A percentile compares a stretch with the other conserved stretches of the same genome.
These are phyloP conservation scores for Populus hybrid DNA, from an alignment of 441 rosid species.

Conservation along the genomic window DNA sequence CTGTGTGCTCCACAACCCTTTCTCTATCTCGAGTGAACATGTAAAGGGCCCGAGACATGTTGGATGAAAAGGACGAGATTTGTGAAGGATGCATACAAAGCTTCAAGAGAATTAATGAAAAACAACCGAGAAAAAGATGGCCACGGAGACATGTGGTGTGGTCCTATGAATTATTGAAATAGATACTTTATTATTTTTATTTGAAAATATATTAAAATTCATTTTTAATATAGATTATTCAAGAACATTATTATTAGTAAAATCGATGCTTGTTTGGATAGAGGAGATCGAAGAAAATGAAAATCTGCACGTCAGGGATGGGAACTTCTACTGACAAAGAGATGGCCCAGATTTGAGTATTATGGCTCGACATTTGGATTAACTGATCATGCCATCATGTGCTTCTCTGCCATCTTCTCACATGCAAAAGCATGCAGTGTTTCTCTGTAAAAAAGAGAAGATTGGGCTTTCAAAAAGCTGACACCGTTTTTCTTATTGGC, in stretches of 20 bases:
- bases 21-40: conserved; percentile 7
- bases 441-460: conserved; percentile 22
- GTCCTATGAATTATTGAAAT: conserved; percentile 20
- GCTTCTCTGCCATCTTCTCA: conserved; percentile 42
- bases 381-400: conserved; percentile 37
- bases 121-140: not conserved
- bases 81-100: not conserved
- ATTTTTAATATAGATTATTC: too few species aligned
- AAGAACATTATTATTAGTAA: too few species aligned
- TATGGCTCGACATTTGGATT: conserved; percentile 5
- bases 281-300: not conserved
- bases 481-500: conserved; percentile 13
- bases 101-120: conserved; percentile 6
- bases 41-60: conserved; percentile 30
- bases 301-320: not conserved
- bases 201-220: too few species aligned
- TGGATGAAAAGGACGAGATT: conserved; percentile 8
- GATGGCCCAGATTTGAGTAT: conserved; percentile 23
- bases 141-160: not conserved
- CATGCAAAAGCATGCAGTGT: conserved; percentile 47
- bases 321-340: not conserved
- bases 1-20: conserved; percentile 4
- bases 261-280: conserved; percentile 1
- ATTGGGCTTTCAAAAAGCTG: conserved; percentile 28
- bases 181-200: not conserved